Evolutionary conservation across 2,329 filamentous ascomycete genomes (phyloP).

Genomic region (Verticillium klebahnii): DNA sequence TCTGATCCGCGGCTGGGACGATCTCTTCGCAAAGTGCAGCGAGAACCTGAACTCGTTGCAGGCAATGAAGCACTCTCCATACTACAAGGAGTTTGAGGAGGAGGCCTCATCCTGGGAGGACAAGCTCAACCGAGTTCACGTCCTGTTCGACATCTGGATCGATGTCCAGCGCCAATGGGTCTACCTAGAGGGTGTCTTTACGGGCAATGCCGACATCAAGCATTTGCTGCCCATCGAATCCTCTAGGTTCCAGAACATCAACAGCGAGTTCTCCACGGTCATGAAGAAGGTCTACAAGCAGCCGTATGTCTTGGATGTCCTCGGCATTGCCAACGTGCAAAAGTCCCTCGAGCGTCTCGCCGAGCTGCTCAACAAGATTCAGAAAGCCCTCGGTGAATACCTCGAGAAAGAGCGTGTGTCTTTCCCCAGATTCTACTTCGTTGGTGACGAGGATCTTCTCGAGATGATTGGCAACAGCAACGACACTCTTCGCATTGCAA

Average conservation of each 20-base stretch:
- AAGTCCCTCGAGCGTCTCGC: slow-evolving; percentile 93
- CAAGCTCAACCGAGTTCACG: slow-evolving; percentile 93
- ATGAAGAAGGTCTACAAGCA: slow-evolving; percentile 99
- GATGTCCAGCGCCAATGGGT: slow-evolving; percentile 99
- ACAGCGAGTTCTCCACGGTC: slow-evolving; percentile 96
- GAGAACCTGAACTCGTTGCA: slow-evolving; percentile 97
- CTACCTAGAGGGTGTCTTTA: slow-evolving; percentile 97
- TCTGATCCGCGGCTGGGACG: slow-evolving; percentile 95
- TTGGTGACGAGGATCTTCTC: slow-evolving; percentile 94
- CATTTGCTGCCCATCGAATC: slow-evolving; percentile 95
- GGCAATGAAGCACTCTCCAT: slow-evolving; percentile 97
- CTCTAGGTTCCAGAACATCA: slow-evolving; percentile 97
- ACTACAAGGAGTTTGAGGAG: slow-evolving; percentile 99
- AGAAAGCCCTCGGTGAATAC: slow-evolving; percentile 97
- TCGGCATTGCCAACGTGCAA: slow-evolving; percentile 92
- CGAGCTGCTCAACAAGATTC: slow-evolving; percentile 98
- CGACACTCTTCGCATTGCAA: slow-evolving; percentile 90
- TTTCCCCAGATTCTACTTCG: slow-evolving; percentile 98
- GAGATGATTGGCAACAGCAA: slow-evolving; percentile 99
- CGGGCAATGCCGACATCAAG: slow-evolving; percentile 97
- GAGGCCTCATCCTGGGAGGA: slow-evolving; percentile 97
- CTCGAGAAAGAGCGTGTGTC: slow-evolving; percentile 95
- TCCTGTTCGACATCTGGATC: slow-evolving; percentile 99
- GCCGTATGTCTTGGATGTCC: slow-evolving; percentile 89
- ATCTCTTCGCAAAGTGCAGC: slow-evolving; percentile 96